Percentiles rank a stretch among this genome's conserved stretches.
Conservation (phyloP, 495 filamentous ascomycete genomes). For the Sabuloglossum arenarium region DNA sequence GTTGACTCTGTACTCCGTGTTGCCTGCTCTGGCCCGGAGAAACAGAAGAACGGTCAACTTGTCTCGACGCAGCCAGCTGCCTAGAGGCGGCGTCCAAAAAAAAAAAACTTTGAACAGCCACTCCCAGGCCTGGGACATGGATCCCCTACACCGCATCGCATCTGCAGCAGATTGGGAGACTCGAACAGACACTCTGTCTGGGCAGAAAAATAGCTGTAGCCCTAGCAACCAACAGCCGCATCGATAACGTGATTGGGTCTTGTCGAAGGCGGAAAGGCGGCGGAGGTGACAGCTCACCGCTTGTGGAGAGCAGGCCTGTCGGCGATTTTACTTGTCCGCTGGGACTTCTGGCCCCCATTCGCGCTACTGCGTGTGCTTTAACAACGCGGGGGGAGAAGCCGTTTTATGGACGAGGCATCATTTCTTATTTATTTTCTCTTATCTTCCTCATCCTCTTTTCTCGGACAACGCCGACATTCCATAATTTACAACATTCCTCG, state of each 20-base stretch:
- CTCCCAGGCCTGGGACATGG: not conserved
- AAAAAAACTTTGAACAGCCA: not conserved
- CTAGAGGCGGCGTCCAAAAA: not conserved
- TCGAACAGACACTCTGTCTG: not conserved
- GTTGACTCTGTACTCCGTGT: not conserved
- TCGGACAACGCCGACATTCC: too few relatives aligned
- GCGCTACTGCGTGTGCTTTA: not conserved
- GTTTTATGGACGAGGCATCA: conserved; percentile 5
- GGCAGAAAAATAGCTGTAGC: not conserved
- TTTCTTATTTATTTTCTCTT: conserved; percentile 6
- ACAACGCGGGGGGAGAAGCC: not conserved
- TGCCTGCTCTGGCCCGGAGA: not conserved
- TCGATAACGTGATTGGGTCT: not conserved
- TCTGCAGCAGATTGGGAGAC: not conserved
- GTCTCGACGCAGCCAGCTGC: not conserved
- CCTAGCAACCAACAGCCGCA: conserved; percentile 2
- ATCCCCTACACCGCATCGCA: not conserved
- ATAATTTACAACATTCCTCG: not conserved
- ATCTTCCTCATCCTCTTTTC: not conserved
- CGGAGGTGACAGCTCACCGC: not conserved
- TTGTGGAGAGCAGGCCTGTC: not conserved
- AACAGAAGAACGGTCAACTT: not conserved
- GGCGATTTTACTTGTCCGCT: not conserved
- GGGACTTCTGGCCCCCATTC: not conserved
- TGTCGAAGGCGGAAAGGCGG: not conserved